Evolutionary conservation across 345 rosid species (phyloP), one percentile per base, ranked within the genome.

Genomic region (Sisymbrium altissimum): DNA sequence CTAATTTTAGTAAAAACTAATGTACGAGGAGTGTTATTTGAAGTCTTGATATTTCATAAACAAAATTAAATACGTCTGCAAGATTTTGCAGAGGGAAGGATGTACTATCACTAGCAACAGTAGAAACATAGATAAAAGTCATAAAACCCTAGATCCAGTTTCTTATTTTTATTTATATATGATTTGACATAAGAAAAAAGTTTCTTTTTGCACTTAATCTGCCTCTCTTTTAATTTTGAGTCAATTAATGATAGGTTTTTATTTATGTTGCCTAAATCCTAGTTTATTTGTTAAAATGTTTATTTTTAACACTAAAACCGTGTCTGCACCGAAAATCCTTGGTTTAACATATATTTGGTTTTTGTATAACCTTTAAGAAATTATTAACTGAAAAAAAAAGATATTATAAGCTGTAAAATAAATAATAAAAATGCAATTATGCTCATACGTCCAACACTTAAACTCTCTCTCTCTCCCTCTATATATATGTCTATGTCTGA

Each of bases 61-160:
- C 33, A 64, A 56, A 61, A 65, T 65, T 77, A 39, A 77, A 64
- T 70, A 70, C 71, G 67, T 54, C 80, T 77, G 68, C 72, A 77
- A 70, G 48, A 65, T 65, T 77, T 64, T 57, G 64, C 76, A 77
- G 80, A 41, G 80, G 17, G 66, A 33, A 46, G 74, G 48, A 25
- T 71, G 76, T 71, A 71, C 72, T 71, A 71, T 77, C 80, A 64
- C 30, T 49, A 63, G 71, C 52, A 63, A n/a, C 55, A 46, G 70
- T 49, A 69, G 79, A 70, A 69, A 53, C 63, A 62, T 45, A 54
- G 70, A 69, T 55, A 69, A 68, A 69, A 69, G 72, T 77, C 76
- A 77, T 65, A 71, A 71, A 77, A 27, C 72, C 80, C 76, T 77
- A 71, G 76, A 77, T 65, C 68, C 63, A 57, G 40, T 41, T 61